Base-by-base conservation (phyloP, 2,329 filamentous ascomycete genomes). In the Endoconidiophora polonica region DNA sequence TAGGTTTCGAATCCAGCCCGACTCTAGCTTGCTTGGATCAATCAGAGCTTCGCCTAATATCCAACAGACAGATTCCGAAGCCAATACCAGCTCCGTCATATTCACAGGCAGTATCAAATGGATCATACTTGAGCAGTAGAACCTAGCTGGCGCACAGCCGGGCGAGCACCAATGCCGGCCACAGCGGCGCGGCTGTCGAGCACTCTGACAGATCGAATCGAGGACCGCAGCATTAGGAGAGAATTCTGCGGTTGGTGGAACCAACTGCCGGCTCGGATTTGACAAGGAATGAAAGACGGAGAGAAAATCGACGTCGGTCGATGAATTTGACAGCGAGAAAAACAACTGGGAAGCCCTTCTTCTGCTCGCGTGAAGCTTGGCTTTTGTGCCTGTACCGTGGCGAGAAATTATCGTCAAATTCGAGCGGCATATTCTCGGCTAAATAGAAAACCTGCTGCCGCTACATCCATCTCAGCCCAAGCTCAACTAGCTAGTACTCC, bases 221-320 rank as follows among this genome's bases (percentile, higher is more conserved):
- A 79, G 65, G 74, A 76, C 70, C 77, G 77, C 74, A 81, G 73
- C 77, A 81, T 81, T 70, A 33, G 47, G 50, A 10, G 39, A 23
- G 7, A 33, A 33, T 33, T 33, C 26, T 33, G 7, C 26, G 1
- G 26, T 33, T 33, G 26, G 26, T 33, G 26, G 26, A 10, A 33
- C 26, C 26, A 33, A 33, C 26, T 33, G 12, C 26, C 26, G 26
- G 12, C 26, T 33, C 12, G 5, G 26, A 33, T 33, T 33, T 10
- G 26, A 10, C 12, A 33, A 33, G 7, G 12, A 33, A 33, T 10
- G 26, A 33, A 33, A 33, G 26, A 33, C 26, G 26, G 26, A 33
- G 26, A 14, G 14, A 10, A 38, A 45, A 36, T 18, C 44, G 37
- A 46, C 29, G 29, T 10, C 33, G n/a, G 18, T 37, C 36, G 44